phyloP scores from a whole-genome alignment of 352 stramenopile genomes.

The Elongisporangium prolatum region DNA sequence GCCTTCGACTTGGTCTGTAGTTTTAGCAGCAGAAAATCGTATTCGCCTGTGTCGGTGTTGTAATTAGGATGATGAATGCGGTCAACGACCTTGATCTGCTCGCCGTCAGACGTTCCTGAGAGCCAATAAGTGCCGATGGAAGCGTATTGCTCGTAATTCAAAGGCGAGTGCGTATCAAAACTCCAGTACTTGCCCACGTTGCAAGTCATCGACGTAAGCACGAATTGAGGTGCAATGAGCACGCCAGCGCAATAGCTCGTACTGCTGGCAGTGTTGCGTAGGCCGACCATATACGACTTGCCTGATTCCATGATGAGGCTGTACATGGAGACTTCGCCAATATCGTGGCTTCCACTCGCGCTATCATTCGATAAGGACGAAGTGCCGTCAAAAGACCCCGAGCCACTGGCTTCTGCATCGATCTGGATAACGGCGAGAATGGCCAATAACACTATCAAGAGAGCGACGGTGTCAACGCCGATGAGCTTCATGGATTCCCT shows the following conservation, averaged over 20 bases:
- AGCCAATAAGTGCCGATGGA: not conserved
- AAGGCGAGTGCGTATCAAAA: not conserved
- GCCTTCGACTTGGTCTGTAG: not conserved
- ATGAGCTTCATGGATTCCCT: not conserved
- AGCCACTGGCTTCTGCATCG: not conserved
- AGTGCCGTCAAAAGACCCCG: not conserved
- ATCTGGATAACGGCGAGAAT: not conserved
- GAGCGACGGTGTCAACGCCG: too few species aligned
- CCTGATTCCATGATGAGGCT: not conserved
- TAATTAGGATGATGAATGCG: not conserved
- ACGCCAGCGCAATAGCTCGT: not conserved
- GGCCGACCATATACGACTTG: not conserved
- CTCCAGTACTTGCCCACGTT: not conserved
- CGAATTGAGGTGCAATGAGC: not conserved
- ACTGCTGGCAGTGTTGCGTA: not conserved
- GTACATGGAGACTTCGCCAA: not conserved
- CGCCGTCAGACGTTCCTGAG: not conserved
- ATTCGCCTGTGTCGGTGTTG: not conserved
- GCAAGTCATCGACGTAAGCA: not conserved
- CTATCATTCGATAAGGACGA: not conserved
- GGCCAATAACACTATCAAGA: not conserved
- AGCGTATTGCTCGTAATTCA: not conserved
- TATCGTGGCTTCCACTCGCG: not conserved
- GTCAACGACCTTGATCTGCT: not conserved
- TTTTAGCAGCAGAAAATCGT: not conserved